Evolutionary conservation across 1,284 basidiomycete genomes (phyloP), one percentile per base, ranked within the genome.

Genomic region (Sporisorium exsertum): DNA sequence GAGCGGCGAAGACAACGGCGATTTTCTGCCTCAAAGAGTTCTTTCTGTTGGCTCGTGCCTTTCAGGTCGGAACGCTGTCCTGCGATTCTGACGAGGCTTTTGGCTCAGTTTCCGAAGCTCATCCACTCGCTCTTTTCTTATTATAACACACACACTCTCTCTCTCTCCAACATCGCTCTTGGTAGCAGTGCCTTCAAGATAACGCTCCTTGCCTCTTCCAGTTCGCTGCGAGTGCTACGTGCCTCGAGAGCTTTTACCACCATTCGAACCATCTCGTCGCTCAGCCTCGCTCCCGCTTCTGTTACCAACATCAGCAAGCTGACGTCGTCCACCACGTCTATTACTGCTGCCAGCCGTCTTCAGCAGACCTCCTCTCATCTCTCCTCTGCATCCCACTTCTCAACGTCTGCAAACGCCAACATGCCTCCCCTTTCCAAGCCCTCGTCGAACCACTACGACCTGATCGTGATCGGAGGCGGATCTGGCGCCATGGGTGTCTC

Each of bases 401-500:
- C 70, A 40, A 60, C 70, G 24, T 54, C 66, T 9, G 45, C 62
- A 3, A 16, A 49, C 26, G 58, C 50, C 50, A 66, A 50, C 7
- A 85, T 85, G 84, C 82, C 84, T 45, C 84, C 84, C 35, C 65
- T 85, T 29, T 35, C 77, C 15, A 79, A 79, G 37, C 81, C 83
- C 4, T 49, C 60, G 13, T 69, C 77, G 29, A 49, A 68, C 40
- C 77, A 81, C 63, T 85, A 83, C 55, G 83, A 85, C 70, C 60
- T 83, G 70, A 62, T 85, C 58, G 83, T 85, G 68, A 83, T 85
- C 54, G 84, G 84, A 49, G 84, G 84, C 51, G 84, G 84, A 10
- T 84, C 83, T n/a, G 84, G 84, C 27, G 84, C 82, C 29, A 84
- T 85, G 82, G 84, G 84, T 56, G 80, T 79, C 33, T 77, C 80